Percentiles rank a stretch among this genome's conserved stretches.
These are phyloP conservation scores for Athelia psychrophila DNA, from an alignment of 1,284 basidiomycete genomes.

Conservation along the genomic window DNA sequence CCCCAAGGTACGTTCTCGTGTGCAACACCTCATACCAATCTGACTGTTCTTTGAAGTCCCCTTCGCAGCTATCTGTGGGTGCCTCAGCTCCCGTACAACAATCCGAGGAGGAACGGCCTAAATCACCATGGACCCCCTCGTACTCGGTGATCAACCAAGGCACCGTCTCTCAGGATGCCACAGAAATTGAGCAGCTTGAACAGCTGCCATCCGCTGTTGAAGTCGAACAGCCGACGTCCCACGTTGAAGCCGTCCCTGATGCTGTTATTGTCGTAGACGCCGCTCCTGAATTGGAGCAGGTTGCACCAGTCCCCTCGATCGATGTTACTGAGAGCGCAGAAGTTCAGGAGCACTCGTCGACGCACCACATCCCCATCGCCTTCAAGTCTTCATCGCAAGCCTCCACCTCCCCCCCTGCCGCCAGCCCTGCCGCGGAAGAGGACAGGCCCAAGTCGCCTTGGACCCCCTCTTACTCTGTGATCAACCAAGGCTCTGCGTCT, in stretches of 20 bases:
- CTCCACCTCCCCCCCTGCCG: background rate
- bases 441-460: slow-evolving; percentile 15
- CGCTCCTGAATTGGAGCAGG: background rate
- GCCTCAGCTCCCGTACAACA: background rate
- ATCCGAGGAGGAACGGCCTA: slow-evolving; percentile 18
- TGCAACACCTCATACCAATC: too few species aligned
- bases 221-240: background rate
- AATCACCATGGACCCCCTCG: slow-evolving; percentile 34
- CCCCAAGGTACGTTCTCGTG: background rate
- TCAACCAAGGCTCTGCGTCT: background rate
- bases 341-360: background rate
- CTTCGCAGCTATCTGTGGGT: background rate
- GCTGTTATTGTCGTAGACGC: background rate
- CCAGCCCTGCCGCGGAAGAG: background rate
- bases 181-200: slow-evolving; percentile 4
- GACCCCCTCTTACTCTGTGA: slow-evolving; percentile 22
- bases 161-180: slow-evolving; percentile 13
- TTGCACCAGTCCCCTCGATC: background rate
- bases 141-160: slow-evolving; percentile 35
- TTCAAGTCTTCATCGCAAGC: background rate
- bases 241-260: background rate
- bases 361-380: slow-evolving; percentile 1
- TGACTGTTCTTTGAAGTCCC: background rate
- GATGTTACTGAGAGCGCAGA: background rate
- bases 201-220: too few species aligned